Evolutionary conservation across 306 rosid genomes (phyloP).

Genomic region (Castanea mollissima): DNA sequence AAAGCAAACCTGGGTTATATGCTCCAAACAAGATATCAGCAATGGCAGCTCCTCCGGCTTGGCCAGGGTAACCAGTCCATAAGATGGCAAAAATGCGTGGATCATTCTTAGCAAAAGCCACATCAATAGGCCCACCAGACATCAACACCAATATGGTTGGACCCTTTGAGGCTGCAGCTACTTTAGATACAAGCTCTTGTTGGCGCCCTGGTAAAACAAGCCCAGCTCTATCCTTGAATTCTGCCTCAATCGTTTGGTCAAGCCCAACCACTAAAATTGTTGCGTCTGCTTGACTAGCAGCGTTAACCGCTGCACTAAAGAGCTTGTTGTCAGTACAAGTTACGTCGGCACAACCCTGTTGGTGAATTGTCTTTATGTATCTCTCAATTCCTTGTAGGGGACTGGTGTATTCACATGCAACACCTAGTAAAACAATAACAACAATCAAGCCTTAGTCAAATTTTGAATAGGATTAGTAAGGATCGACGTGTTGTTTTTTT

Average conservation of each 20-base stretch:
- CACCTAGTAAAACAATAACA: conserved; percentile 35
- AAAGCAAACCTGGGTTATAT: conserved; percentile 53
- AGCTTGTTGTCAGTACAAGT: conserved; percentile 44
- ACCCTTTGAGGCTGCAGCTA: conserved; percentile 69
- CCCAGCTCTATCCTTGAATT: conserved; percentile 52
- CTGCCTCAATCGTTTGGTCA: conserved; percentile 90
- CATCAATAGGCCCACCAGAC: conserved; percentile 88
- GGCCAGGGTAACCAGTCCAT: conserved; percentile 95
- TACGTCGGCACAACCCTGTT: conserved; percentile 57
- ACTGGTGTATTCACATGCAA: conserved; percentile 71
- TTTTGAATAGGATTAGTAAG: too few species aligned
- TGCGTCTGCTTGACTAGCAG: conserved; percentile 67
- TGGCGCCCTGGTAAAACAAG: conserved; percentile 78
- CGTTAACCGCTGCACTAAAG: conserved; percentile 52
- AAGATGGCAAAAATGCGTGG: conserved; percentile 50
- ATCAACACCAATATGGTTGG: conserved; percentile 72
- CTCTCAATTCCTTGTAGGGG: conserved; percentile 76
- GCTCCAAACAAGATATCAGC: conserved; percentile 70
- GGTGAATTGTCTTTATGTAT: conserved; percentile 47
- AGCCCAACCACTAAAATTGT: conserved; percentile 71
- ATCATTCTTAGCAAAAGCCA: conserved; percentile 60
- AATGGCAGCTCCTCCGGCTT: conserved; percentile 85
- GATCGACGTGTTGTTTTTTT: too few species aligned
- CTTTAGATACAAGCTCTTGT: conserved; percentile 66
- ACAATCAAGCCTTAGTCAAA: too few species aligned